Evolutionary conservation across 352 stramenopile genomes (phyloP).

Genomic region (Globisporangium perplexum): DNA sequence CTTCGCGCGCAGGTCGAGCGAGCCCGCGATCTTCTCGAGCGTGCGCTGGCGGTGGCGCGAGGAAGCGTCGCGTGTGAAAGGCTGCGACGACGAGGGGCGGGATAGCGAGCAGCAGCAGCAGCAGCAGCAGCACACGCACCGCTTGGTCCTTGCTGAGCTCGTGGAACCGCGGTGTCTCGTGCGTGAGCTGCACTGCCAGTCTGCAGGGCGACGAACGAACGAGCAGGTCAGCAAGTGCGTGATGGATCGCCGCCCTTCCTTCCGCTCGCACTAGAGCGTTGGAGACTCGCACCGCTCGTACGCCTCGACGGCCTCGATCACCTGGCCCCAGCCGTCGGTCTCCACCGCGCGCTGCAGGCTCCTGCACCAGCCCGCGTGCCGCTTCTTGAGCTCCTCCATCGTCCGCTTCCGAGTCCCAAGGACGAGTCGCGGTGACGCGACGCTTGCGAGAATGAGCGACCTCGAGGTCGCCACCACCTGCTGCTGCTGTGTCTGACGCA

Average conservation of each 20-base stretch:
- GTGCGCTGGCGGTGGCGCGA: slow-evolving; percentile 9
- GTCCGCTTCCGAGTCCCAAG: background rate
- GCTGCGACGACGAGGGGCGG: background rate
- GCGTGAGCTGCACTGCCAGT: slow-evolving; percentile 29
- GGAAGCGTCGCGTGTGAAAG: too few species aligned
- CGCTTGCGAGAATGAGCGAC: background rate
- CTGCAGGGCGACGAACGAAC: slow-evolving; percentile 12
- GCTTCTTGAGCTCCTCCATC: slow-evolving; percentile 44
- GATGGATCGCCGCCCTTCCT: too few species aligned
- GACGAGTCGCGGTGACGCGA: background rate
- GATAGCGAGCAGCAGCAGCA: too few species aligned
- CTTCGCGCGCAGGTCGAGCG: slow-evolving; percentile 48
- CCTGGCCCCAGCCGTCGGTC: slow-evolving; percentile 60
- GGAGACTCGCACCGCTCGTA: slow-evolving; percentile 46
- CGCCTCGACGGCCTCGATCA: slow-evolving; percentile 70
- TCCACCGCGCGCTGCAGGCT: slow-evolving; percentile 52
- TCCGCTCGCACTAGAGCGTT: background rate
- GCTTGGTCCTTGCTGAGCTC: slow-evolving; percentile 37
- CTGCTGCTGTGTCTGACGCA: too few species aligned
- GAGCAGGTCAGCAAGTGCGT: too few species aligned
- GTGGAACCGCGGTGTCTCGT: slow-evolving; percentile 32
- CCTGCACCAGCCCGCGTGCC: slow-evolving; percentile 49
- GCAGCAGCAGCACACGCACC: too few species aligned
- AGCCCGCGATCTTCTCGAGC: slow-evolving; percentile 33
- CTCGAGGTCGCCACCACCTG: too few species aligned